Evolutionary conservation across 73 alveolate species (phyloP).

Genomic region (Paramecium sexaurelia): DNA sequence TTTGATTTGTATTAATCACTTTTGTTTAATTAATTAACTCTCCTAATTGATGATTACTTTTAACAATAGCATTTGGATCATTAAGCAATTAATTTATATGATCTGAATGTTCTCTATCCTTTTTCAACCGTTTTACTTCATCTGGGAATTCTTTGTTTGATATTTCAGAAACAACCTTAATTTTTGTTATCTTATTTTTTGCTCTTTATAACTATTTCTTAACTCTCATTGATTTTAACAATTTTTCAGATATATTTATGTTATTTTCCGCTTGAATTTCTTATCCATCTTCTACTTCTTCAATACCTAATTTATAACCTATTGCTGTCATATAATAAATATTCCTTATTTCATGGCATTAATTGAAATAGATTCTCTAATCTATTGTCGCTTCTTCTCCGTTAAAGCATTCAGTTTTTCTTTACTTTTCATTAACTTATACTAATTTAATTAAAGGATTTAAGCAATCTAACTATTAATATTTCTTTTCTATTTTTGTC

Average conservation of each 20-base stretch:
- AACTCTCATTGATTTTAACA: neutral
- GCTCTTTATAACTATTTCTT: neutral
- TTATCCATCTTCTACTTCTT: neutral
- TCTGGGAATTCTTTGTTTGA: neutral
- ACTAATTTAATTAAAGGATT: neutral
- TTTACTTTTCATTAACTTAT: neutral
- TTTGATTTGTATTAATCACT: neutral
- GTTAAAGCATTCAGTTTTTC: neutral
- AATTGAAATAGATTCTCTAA: neutral
- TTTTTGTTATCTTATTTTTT: neutral
- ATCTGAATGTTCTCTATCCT: neutral
- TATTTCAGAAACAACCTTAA: neutral
- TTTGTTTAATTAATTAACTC: neutral
- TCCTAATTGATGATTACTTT: neutral
- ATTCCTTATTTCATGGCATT: neutral
- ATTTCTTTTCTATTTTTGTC: neutral
- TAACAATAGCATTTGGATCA: neutral
- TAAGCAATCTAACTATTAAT: neutral
- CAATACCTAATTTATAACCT: neutral
- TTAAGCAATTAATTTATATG: neutral
- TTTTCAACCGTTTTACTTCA: neutral
- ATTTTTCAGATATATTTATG: neutral
- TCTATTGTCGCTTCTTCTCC: neutral
- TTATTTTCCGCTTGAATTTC: neutral
- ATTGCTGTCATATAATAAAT: neutral